Conservation (phyloP, 2,329 filamentous ascomycete species). For the Tolypocladium sp. region DNA sequence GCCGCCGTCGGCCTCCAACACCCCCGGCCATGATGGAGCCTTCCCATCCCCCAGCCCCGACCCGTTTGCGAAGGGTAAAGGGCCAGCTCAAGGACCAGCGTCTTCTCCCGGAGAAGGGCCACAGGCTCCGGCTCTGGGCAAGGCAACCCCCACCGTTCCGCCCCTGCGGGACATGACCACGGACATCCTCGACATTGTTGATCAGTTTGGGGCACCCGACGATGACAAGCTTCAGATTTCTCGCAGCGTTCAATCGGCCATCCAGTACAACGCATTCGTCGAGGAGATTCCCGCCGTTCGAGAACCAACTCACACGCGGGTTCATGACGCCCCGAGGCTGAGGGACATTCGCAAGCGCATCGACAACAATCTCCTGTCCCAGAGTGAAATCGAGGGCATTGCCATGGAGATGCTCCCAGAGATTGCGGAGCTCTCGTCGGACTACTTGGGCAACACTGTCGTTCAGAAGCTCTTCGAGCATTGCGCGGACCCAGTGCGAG, state of each 20-base stretch:
- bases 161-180: constrained; percentile 67
- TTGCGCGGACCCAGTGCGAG: constrained; percentile 82
- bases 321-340: constrained; percentile 89
- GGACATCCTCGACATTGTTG: constrained; percentile 79
- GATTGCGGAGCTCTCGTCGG: constrained; percentile 87
- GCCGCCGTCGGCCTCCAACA: constrained; percentile 81
- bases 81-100: constrained; percentile 22
- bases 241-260: constrained; percentile 64
- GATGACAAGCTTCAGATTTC: constrained; percentile 69
- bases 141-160: constrained; percentile 55
- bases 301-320: constrained; percentile 78
- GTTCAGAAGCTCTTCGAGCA: constrained; percentile 98
- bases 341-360: constrained; percentile 96
- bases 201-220: constrained; percentile 76
- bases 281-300: constrained; percentile 83
- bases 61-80: constrained; percentile 56
- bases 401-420: constrained; percentile 93
- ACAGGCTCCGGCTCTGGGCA: constrained; percentile 19
- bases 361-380: constrained; percentile 82
- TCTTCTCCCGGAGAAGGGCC: constrained; percentile 25
- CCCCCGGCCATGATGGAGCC: constrained; percentile 79
- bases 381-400: constrained; percentile 83
- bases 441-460: constrained; percentile 98
- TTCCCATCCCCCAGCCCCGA: constrained; percentile 89
- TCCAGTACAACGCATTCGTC: constrained; percentile 62